phyloP scores from a whole-genome alignment of 2,329 filamentous ascomycete species.

The Parafenestella ontariensis region DNA sequence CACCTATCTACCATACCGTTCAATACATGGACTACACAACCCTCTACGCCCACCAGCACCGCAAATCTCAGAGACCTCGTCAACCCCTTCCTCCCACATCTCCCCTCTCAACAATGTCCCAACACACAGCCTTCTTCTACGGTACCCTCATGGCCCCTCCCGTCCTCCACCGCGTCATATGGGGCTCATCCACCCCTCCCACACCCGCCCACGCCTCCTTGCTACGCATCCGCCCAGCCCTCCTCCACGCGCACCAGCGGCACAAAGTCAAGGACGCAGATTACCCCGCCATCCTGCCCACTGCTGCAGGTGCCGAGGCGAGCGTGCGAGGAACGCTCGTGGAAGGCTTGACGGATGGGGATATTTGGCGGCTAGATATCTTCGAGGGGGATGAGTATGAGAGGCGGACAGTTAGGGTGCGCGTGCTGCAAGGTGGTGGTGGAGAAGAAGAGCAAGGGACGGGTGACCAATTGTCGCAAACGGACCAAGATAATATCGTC shows the following conservation, averaged over 20 bases:
- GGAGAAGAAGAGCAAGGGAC: conserved; percentile 18
- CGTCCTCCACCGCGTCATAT: conserved; percentile 85
- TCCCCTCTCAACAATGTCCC: conserved; percentile 38
- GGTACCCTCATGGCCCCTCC: conserved; percentile 82
- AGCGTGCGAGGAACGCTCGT: conserved; percentile 77
- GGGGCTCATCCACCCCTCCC: conserved; percentile 63
- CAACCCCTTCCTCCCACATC: background rate
- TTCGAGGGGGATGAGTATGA: conserved; percentile 84
- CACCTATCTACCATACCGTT: too few relatives aligned
- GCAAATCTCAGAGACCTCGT: background rate
- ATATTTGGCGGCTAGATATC: conserved; percentile 75
- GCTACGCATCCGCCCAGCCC: conserved; percentile 73
- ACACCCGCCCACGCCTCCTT: conserved; percentile 58
- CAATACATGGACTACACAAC: conserved; percentile 17
- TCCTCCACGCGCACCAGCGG: conserved; percentile 77
- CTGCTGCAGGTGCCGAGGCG: conserved; percentile 7
- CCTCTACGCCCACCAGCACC: conserved; percentile 14
- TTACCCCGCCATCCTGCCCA: conserved; percentile 78
- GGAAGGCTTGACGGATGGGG: conserved; percentile 77
- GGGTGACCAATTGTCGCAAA: conserved; percentile 30
- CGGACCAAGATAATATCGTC: conserved; percentile 38
- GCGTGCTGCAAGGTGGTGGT: conserved; percentile 43
- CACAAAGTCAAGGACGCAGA: conserved; percentile 72
- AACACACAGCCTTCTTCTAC: conserved; percentile 71
- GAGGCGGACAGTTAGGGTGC: conserved; percentile 58